phyloP scores from a whole-genome alignment of 345 rosid species.

The Cardamine resedifolia region DNA sequence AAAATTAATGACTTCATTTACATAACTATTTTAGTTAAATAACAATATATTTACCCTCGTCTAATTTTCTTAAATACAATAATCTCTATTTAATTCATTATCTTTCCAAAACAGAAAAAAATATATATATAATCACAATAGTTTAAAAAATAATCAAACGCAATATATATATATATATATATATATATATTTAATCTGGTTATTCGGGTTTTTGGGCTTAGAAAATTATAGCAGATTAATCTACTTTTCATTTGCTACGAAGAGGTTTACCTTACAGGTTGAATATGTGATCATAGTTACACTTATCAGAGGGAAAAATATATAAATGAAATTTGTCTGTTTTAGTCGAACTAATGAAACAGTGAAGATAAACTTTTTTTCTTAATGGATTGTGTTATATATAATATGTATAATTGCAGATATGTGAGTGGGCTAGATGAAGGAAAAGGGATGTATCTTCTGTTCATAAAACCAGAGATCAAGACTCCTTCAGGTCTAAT shows the following conservation, averaged over 20 bases:
- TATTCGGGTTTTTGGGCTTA: background rate
- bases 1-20: background rate
- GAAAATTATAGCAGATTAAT: background rate
- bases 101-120: background rate
- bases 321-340: background rate
- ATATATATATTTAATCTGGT: background rate
- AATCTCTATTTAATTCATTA: background rate
- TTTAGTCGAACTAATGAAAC: slow-evolving; percentile 33
- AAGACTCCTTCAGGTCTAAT: slow-evolving; percentile 74
- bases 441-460: slow-evolving; percentile 90
- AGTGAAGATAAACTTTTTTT: slow-evolving; percentile 26
- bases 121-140: background rate
- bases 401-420: slow-evolving; percentile 44
- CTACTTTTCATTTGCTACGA: background rate
- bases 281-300: background rate
- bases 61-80: background rate
- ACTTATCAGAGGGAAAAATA: background rate
- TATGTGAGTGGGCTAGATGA: slow-evolving; percentile 77
- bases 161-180: background rate
- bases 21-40: background rate
- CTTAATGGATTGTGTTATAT: background rate
- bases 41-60: background rate
- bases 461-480: slow-evolving; percentile 83
- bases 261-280: background rate
- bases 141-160: too few relatives aligned